Evolutionary conservation across 768 basidiomycete species (phyloP), one percentile per base, ranked within the genome.

Genomic region (Trichaptum fuscoviolaceum): DNA sequence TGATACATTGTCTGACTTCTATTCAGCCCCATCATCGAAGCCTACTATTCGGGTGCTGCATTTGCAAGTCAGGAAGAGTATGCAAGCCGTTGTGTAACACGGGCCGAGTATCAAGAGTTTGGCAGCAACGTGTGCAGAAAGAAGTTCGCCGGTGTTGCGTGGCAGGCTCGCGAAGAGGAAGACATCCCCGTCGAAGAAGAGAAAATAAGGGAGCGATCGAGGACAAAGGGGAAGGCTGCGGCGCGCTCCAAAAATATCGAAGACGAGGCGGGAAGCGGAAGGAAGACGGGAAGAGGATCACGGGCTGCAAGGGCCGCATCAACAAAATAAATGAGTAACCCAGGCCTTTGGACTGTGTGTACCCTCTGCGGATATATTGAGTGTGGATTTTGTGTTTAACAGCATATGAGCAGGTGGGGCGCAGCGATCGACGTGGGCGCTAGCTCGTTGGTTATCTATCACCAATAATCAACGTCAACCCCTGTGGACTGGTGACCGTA

Each of bases 21-120:
- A n/a, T 65, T 61, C 71, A 92, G 90, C 66, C 86, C 91, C 26
- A 81, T 87, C 72, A 84, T 83, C 65, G 88, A 89, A 78, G 83
- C 85, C 1, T 90, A 91, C 76, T 76, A 78, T 63, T 82, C 87
- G 65, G 89, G 89, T 0, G 73, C 84, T 64, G 77, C 82, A 18
- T 87, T 92, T 70, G 84, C 86, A 26, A 80, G 76, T 63, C 78
- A 79, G 23, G 77, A 85, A 26, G 79, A 80, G 57, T 89, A 90
- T 70, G 63, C 78, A 0, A 76, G 80, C 35, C 77, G 79, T 23
- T 82, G 85, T 34, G 85, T 94, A 68, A 93, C 93, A 4, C 81
- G 90, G 58, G 86, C 85, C 62, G 95, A 98, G 74, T 98, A 96
- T 77, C 79, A 85, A 62, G 95, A 98, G 77, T 84, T 83, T 67